Percentiles rank a stretch among this genome's conserved stretches.
Conservation (phyloP, 208 protist species). For the Acanthamoeba sp. region DNA sequence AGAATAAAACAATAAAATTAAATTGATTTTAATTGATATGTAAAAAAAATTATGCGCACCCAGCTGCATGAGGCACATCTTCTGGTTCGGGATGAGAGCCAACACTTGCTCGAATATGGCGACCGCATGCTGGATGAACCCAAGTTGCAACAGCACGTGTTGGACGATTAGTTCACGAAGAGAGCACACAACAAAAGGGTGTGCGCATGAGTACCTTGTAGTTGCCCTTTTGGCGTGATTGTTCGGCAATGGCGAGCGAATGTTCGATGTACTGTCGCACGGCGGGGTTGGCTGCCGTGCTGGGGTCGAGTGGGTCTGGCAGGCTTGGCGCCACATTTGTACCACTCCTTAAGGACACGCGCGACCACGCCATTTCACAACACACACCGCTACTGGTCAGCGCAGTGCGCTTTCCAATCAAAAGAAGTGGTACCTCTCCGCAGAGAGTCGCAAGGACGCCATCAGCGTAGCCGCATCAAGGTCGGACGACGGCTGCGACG, state of each 20-base stretch:
- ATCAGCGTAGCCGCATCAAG: neutral
- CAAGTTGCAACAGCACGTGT: neutral
- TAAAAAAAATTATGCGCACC: neutral
- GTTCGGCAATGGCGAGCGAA: neutral
- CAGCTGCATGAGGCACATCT: neutral
- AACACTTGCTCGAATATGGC: neutral
- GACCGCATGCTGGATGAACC: neutral
- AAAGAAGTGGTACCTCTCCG: too few relatives aligned
- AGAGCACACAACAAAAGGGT: neutral
- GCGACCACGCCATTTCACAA: too few relatives aligned
- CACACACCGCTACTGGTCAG: too few relatives aligned
- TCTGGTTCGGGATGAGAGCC: neutral
- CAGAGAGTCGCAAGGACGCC: neutral
- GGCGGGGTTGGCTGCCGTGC: neutral
- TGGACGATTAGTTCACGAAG: neutral
- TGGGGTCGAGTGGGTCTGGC: neutral
- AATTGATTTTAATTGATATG: neutral
- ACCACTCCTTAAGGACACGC: too few relatives aligned
- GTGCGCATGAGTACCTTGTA: neutral
- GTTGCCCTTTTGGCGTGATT: neutral
- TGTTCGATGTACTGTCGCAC: constrained; percentile 1
- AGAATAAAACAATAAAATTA: too few relatives aligned
- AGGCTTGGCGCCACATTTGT: neutral
- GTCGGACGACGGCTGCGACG: neutral
- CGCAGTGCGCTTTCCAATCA: too few relatives aligned